Base-by-base conservation (phyloP, 2,329 filamentous ascomycete species). In the Fusarium avenaceum region DNA sequence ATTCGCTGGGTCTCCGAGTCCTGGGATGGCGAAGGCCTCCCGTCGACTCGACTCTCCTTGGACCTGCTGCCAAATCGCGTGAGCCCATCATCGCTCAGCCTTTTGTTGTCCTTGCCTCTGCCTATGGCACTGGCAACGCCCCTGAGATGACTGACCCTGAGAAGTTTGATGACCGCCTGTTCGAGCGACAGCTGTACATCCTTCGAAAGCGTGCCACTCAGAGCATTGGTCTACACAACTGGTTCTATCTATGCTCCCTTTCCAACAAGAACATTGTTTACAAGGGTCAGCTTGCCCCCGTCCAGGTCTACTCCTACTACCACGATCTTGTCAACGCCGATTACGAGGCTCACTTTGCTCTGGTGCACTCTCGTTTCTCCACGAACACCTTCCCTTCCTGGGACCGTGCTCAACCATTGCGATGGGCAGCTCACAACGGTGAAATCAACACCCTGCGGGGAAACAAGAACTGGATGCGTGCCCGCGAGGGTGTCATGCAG, bases 381-480 rank as follows among this genome's bases (percentile, higher is more conserved):
- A 98, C 95, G 64, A 98, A 98, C 85, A 98, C 95, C 52, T 98
- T 98, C 82, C 95, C 95, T 20, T 97, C 94, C 2, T 98, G 95
- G 95, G 96, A 98, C 81, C 92, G 95, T 83, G 96, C 95, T 65
- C 95, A 98, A 83, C 95, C 95, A 67, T 84, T 98, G 69, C 89
- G 95, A 81, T 98, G 95, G 95, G 94, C 94, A 70, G 95, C 95
- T 75, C 95, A 98, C 85, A 98, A 98, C 80, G 95, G 95, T 85
- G 95, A 98, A 83, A 98, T 98, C 78, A 98, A 98, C 81, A 98
- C 95, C 3, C 84, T 98, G 65, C 92, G 95, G 78, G 95, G 95
- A 65, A 98, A 98, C 85, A 98, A 98, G 87, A 98, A 98, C 83
- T 98, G 95, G 95, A 98, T 98, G 95, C 91, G 94, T 73, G 95